Evolutionary conservation across 805 yeast species (phyloP), one percentile per base, ranked within the genome.

Genomic region (Candida nanaspora): DNA sequence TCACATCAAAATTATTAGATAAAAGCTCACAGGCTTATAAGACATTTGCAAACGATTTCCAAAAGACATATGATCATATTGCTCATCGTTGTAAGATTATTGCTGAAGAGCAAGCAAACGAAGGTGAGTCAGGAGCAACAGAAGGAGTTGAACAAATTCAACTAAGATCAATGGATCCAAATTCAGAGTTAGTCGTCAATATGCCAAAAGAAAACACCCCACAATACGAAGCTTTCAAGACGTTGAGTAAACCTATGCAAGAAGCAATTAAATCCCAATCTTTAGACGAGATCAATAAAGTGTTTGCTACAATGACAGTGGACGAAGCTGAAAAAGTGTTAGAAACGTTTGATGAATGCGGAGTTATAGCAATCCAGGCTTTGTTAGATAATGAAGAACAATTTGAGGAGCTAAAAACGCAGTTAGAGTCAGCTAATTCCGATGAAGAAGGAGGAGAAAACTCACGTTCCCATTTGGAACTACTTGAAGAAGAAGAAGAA

Each of bases 91-190:
- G 95, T 56, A 72, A 78, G 54, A 61, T 86, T 3, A 70, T 93
- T 42, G 60, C 69, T 35, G 60, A 68, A 38, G 86, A 84, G 51
- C 68, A 68, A 30, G 59, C 51, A 5, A 39, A 45, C 33, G 48
- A 45, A 6, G 61, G 49, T 10, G 59, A 56, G 11, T 68, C 57
- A 5, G 63, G 53, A 8, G 71, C 57, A 28, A 66, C 61, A 23
- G 89, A 78, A 35, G 70, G 61, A n/a, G 91, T 80, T 38, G 91
- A 81, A 42, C 79, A 82, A 45, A 88, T 91, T 49, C 98, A 91
- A 63, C 69, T 91, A 56, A 85, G 85, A 55, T 78, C 96, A 0
- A 72, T 89, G 43, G 98, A 91, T 61, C 95, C 93, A 33, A 72
- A 80, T 43, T 76, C 88, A 2, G 80, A 82, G 59, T 69, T 91